Percentiles rank a stretch among this genome's conserved stretches.
phyloP scores from a whole-genome alignment of 2,329 filamentous ascomycete genomes.

The Microdochium bolleyi region DNA sequence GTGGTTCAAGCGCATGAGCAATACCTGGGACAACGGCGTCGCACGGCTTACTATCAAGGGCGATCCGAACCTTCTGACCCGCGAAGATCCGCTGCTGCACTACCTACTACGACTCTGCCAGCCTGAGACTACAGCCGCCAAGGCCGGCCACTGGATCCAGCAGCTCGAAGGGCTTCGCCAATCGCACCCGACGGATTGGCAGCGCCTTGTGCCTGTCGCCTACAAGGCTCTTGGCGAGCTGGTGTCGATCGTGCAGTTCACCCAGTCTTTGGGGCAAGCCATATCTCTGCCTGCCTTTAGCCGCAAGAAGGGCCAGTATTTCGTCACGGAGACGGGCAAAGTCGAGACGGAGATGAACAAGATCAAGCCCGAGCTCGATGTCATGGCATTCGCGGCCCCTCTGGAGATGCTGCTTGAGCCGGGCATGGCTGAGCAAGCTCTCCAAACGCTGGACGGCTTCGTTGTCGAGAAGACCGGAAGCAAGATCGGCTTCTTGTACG shows the following conservation, averaged over 20 bases:
- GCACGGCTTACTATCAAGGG: constrained; percentile 29
- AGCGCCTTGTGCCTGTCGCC: constrained; percentile 23
- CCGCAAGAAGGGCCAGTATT: constrained; percentile 29
- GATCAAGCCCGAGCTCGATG: constrained; percentile 28
- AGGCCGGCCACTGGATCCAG: constrained; percentile 29
- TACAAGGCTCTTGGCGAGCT: constrained; percentile 25
- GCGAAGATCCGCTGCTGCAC: constrained; percentile 29
- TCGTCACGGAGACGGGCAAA: constrained; percentile 20
- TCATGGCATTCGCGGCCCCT: constrained; percentile 28
- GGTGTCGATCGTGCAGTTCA: constrained; percentile 27
- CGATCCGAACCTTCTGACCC: constrained; percentile 28
- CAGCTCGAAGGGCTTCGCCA: constrained; percentile 29
- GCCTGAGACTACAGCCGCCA: constrained; percentile 20
- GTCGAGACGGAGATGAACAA: constrained; percentile 28
- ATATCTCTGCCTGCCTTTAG: constrained; percentile 27
- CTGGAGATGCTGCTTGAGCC: constrained; percentile 33
- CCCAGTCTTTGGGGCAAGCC: constrained; percentile 24
- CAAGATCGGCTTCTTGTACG: constrained; percentile 33
- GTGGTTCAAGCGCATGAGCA: constrained; percentile 32
- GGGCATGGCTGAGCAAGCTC: constrained; percentile 23
- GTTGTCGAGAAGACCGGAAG: constrained; percentile 27
- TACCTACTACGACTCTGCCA: constrained; percentile 37
- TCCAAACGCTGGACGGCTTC: constrained; percentile 26
- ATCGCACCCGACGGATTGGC: constrained; percentile 20
- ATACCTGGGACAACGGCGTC: constrained; percentile 25